These are phyloP conservation scores for Canavalia gladiata DNA, from an alignment of 306 rosid species.

Conservation along the genomic window DNA sequence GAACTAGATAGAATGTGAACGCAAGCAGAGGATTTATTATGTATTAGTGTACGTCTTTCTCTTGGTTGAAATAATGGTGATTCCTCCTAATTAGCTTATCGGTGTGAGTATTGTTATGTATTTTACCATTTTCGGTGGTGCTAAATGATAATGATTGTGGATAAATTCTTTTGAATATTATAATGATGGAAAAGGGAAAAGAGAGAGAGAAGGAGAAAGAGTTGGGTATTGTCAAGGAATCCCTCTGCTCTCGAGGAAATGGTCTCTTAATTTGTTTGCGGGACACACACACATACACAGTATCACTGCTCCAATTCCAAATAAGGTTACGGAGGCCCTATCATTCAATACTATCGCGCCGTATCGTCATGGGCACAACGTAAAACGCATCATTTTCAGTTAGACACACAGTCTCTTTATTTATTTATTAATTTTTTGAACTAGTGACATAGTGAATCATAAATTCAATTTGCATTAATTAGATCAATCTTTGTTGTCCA, in stretches of 20 bases:
- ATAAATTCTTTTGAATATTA: slow-evolving; percentile 19
- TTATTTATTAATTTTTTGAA: too few relatives aligned
- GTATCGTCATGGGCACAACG: not conserved
- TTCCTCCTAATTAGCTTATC: too few relatives aligned
- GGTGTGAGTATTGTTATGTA: not conserved
- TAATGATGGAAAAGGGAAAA: slow-evolving; percentile 39
- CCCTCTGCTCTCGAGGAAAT: slow-evolving; percentile 69
- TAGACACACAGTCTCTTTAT: too few relatives aligned
- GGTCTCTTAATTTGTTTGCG: slow-evolving; percentile 54
- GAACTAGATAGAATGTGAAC: slow-evolving; percentile 47
- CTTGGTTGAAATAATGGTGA: too few relatives aligned
- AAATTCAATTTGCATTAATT: too few relatives aligned
- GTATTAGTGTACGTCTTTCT: too few relatives aligned
- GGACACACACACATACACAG: slow-evolving; percentile 18
- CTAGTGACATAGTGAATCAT: too few relatives aligned
- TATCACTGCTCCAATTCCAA: not conserved
- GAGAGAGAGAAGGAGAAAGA: slow-evolving; percentile 15
- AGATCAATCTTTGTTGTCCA: too few relatives aligned
- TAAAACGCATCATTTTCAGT: too few relatives aligned
- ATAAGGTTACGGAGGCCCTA: not conserved
- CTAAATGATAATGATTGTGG: slow-evolving; percentile 41
- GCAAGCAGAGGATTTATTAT: slow-evolving; percentile 22
- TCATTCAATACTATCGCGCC: not conserved
- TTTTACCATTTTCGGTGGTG: slow-evolving; percentile 35
- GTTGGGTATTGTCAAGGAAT: slow-evolving; percentile 49